Evolutionary conservation across 1,284 basidiomycete genomes (phyloP), one percentile per base, ranked within the genome.

Genomic region (Austroboletus rostrupii): DNA sequence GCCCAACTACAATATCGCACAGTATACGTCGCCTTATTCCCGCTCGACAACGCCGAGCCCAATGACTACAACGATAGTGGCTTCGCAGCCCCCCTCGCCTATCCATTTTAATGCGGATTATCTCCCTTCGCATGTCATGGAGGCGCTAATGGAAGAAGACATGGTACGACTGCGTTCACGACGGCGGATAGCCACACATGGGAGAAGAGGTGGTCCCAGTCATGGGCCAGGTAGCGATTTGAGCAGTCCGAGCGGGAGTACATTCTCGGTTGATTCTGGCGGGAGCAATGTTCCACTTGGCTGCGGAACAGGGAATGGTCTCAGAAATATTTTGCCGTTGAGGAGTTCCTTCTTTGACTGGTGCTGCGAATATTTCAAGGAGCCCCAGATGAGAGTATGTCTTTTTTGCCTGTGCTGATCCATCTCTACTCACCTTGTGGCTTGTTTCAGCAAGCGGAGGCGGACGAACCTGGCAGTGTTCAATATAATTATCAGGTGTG

Each of bases 331-430:
- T 10, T 71, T 99, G 53, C 96, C 96, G 0, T 72, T 99, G 59
- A 93, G 92, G 71, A 94, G 91, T 62, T 80, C 83, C 2, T 95
- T 93, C 69, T 99, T 91, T 65, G 94, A 97, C 63, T 98, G 93
- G 92, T 94, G 92, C 53, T 85, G 86, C 61, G 95, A 98, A 66
- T 98, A 98, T 68, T 99, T 97, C 74, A 94, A 91, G 55, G 95
- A 98, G 69, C 94, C 96, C 5, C 96, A 97, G 70, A 97, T 97
- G 94, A 87, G 92, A 74, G 91, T 93, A 61, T 60, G 85, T 72
- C 10, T 46, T 45, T 19, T 48, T 35, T 55, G 14, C 21, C 49
- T 43, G 38, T 50, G 50, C 39, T 53, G 43, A 48, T 45, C 16
- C 47, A 7, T 35, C 19, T 47, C 31, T 38, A 17, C 52, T 65